These are phyloP conservation scores for Kwoniella sp. DNA, from an alignment of 768 basidiomycete genomes.

Conservation along the genomic window DNA sequence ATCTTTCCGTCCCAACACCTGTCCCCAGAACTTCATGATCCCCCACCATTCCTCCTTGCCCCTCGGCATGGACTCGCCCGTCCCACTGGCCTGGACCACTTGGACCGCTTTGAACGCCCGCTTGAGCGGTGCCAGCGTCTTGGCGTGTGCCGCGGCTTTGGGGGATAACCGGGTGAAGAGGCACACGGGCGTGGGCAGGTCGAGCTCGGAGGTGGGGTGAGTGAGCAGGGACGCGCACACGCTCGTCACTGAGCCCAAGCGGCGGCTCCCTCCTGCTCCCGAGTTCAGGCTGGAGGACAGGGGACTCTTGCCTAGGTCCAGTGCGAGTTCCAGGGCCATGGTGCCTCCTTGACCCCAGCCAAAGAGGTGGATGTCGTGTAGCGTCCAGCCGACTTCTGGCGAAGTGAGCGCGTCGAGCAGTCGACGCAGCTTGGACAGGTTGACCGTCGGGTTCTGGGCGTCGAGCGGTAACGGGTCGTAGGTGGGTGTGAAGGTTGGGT, in stretches of 20 bases:
- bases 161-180: conserved; percentile 32
- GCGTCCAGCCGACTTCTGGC: conserved; percentile 29
- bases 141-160: conserved; percentile 13
- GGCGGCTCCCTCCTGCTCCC: not conserved
- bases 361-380: conserved; percentile 42
- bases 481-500: conserved; percentile 34
- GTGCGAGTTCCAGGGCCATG: conserved; percentile 36
- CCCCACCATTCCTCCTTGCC: conserved; percentile 40
- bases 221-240: conserved; percentile 38
- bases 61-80: conserved; percentile 37
- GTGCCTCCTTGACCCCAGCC: conserved; percentile 48
- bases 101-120: conserved; percentile 31
- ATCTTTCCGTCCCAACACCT: conserved; percentile 35
- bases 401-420: conserved; percentile 27
- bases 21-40: conserved; percentile 49
- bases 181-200: conserved; percentile 29
- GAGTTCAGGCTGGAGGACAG: not conserved
- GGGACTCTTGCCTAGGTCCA: conserved; percentile 18
- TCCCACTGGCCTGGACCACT: conserved; percentile 20
- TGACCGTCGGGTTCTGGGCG: conserved; percentile 23
- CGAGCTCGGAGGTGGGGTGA: conserved; percentile 18
- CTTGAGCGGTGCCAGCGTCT: conserved; percentile 8
- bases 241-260: conserved; percentile 32
- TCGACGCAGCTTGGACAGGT: conserved; percentile 16
- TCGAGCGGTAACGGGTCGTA: conserved; percentile 35